A percentile compares a stretch with the other conserved stretches of the same genome.
Evolutionary conservation across 2,329 filamentous ascomycete genomes (phyloP).

Genomic region (Alternaria sp.): DNA sequence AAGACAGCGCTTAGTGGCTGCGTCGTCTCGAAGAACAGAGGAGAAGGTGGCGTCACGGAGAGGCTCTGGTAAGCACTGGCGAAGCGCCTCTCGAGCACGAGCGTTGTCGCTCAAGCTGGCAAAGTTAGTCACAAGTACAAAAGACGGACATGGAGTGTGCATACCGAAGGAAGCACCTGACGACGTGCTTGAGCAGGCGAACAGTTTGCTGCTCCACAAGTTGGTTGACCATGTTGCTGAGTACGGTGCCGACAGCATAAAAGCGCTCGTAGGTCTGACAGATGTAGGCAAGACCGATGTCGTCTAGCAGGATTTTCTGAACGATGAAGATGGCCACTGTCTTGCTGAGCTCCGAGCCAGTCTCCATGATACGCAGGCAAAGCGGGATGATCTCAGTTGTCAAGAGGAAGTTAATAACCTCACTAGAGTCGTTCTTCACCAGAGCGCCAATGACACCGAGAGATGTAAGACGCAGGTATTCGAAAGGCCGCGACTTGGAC

Average conservation of each 20-base stretch:
- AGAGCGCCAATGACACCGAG: slow-evolving; percentile 95
- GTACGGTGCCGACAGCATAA: slow-evolving; percentile 94
- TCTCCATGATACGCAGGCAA: slow-evolving; percentile 98
- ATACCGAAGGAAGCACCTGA: slow-evolving; percentile 93
- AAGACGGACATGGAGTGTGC: slow-evolving; percentile 35
- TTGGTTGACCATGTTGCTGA: slow-evolving; percentile 98
- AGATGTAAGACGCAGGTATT: slow-evolving; percentile 94
- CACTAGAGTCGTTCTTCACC: slow-evolving; percentile 97
- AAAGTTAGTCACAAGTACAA: slow-evolving; percentile 19
- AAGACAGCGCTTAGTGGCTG: slow-evolving; percentile 95
- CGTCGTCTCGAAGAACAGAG: slow-evolving; percentile 93
- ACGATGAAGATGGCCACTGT: slow-evolving; percentile 99
- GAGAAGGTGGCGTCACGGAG: slow-evolving; percentile 98
- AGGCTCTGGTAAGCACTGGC: slow-evolving; percentile 96
- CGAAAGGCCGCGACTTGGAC: slow-evolving; percentile 95
- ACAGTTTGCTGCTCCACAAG: slow-evolving; percentile 98
- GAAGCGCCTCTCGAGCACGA: slow-evolving; percentile 88
- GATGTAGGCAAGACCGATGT: slow-evolving; percentile 96
- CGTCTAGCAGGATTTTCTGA: slow-evolving; percentile 96
- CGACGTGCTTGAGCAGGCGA: slow-evolving; percentile 93
- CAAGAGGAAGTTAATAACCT: slow-evolving; percentile 98
- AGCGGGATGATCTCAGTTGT: slow-evolving; percentile 98
- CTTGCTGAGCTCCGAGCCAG: slow-evolving; percentile 96
- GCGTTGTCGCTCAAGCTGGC: slow-evolving; percentile 93
- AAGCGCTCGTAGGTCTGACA: slow-evolving; percentile 99